phyloP scores from a whole-genome alignment of 805 yeast species.

The Myxozyma udenii region DNA sequence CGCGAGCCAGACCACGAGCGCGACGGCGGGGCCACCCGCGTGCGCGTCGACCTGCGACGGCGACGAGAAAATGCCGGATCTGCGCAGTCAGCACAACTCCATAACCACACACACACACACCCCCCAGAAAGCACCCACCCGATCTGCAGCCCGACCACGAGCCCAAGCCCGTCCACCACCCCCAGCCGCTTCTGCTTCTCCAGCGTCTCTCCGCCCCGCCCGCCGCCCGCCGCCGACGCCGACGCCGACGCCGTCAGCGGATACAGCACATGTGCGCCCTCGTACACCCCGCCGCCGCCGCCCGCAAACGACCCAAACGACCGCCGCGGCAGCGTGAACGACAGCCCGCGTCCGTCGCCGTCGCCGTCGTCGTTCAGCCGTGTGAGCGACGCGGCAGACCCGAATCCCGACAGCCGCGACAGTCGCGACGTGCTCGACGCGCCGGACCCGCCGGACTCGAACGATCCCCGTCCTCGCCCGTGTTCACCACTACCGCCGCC shows the following conservation, averaged over 20 bases:
- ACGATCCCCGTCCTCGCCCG: not conserved
- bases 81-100: not conserved
- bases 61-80: conserved; percentile 45
- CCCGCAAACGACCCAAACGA: conserved; percentile 7
- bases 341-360: not conserved
- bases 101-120: not conserved
- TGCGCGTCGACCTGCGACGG: conserved; percentile 41
- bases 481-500: too few relatives aligned
- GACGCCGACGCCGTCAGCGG: conserved; percentile 33
- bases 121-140: conserved; percentile 35
- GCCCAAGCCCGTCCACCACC: conserved; percentile 38
- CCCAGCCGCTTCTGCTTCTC: conserved; percentile 32
- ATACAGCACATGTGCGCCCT: conserved; percentile 33
- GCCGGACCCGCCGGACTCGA: not conserved
- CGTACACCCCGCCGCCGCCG: conserved; percentile 23
- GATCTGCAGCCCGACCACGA: conserved; percentile 45
- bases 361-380: not conserved
- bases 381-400: not conserved
- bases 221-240: conserved; percentile 11
- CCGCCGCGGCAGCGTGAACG: conserved; percentile 6
- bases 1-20: conserved; percentile 41
- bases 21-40: conserved; percentile 42
- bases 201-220: conserved; percentile 24
- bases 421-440: not conserved
- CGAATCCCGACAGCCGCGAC: not conserved